A percentile compares a stretch with the other conserved stretches of the same genome.
These are phyloP conservation scores for Pichia sporocuriosa DNA, from an alignment of 805 yeast species.

Conservation along the genomic window DNA sequence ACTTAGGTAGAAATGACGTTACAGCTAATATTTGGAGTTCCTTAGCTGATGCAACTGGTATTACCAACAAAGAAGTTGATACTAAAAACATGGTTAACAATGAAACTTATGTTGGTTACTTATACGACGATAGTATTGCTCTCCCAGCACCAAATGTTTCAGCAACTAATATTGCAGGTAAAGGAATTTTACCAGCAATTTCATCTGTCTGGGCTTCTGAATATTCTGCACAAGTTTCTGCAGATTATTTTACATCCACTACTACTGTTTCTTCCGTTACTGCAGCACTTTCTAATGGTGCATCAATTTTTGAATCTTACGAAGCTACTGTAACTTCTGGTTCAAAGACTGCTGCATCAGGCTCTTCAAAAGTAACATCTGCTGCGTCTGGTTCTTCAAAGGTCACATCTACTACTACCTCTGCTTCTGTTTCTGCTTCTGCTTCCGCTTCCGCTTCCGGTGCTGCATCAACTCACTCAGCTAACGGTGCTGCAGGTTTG, in stretches of 20 bases:
- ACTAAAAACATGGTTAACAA: slow-evolving; percentile 31
- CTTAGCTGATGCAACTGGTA: slow-evolving; percentile 33
- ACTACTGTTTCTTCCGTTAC: slow-evolving; percentile 25
- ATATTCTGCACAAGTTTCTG: slow-evolving; percentile 22
- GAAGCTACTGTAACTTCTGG: slow-evolving; percentile 10
- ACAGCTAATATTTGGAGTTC: slow-evolving; percentile 41
- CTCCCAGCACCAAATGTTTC: slow-evolving; percentile 34
- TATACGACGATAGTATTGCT: slow-evolving; percentile 22
- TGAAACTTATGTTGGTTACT: slow-evolving; percentile 29
- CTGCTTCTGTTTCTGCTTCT: not conserved
- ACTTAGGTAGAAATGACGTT: slow-evolving; percentile 45
- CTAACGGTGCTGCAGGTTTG: slow-evolving; percentile 1
- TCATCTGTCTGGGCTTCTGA: slow-evolving; percentile 30
- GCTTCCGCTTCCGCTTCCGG: not conserved
- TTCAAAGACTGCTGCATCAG: slow-evolving; percentile 2
- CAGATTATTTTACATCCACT: slow-evolving; percentile 27
- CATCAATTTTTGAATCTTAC: slow-evolving; percentile 2
- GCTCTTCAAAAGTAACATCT: slow-evolving; percentile 8
- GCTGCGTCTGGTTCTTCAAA: slow-evolving; percentile 8
- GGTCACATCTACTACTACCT: not conserved
- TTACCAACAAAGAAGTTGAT: slow-evolving; percentile 28
- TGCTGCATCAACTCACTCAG: not conserved
- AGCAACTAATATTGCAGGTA: slow-evolving; percentile 31
- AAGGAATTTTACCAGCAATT: slow-evolving; percentile 28
- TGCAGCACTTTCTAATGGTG: slow-evolving; percentile 14